Conservation (phyloP, 306 rosid genomes). For the Casuarina glauca region DNA sequence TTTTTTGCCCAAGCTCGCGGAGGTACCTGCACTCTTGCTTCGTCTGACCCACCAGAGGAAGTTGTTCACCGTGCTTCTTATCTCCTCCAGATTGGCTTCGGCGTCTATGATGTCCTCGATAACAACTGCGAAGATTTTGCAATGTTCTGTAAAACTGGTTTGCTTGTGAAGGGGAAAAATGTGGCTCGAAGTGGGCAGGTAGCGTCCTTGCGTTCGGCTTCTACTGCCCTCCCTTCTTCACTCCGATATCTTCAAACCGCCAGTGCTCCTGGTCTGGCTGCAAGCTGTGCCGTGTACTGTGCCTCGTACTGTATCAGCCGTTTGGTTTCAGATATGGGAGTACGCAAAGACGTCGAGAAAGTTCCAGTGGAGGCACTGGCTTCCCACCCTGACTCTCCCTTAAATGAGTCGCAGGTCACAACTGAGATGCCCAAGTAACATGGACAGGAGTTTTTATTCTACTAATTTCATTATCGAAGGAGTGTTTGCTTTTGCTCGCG, state of each 20-base stretch:
- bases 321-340: conserved; percentile 51
- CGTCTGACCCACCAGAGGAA: conserved; percentile 42
- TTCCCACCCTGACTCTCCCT: conserved; percentile 17
- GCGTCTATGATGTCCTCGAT: conserved; percentile 48
- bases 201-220: conserved; percentile 48
- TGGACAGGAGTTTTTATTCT: not conserved
- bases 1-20: conserved; percentile 69
- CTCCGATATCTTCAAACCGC: conserved; percentile 29
- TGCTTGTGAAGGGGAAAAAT: conserved; percentile 40
- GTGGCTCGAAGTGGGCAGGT: conserved; percentile 69
- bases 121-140: conserved; percentile 87
- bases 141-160: conserved; percentile 78
- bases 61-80: conserved; percentile 54
- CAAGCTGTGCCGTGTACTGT: conserved; percentile 50
- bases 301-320: conserved; percentile 48
- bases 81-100: conserved; percentile 73
- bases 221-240: conserved; percentile 36
- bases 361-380: conserved; percentile 58
- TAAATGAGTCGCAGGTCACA: conserved; percentile 27
- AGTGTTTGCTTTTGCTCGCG: not conserved
- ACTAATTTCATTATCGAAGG: not conserved
- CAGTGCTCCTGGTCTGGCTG: conserved; percentile 32
- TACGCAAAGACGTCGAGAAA: conserved; percentile 48
- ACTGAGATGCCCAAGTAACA: not conserved
- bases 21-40: conserved; percentile 74